A percentile compares a stretch with the other conserved stretches of the same genome.
Conservation (phyloP, 441 rosid species). For the Adansonia grandidieri region DNA sequence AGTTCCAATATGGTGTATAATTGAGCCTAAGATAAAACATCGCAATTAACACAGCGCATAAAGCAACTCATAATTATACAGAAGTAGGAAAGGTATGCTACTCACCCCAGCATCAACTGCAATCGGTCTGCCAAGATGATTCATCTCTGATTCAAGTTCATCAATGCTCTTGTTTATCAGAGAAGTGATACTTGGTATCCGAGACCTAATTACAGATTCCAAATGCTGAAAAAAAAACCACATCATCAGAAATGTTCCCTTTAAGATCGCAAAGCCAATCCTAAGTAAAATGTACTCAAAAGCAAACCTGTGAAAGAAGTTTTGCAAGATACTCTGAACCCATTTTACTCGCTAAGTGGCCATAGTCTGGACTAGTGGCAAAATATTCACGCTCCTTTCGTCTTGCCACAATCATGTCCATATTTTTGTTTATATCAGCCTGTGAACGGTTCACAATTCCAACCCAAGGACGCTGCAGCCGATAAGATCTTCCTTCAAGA, state of each 20-base stretch:
- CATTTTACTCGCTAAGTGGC: constrained; percentile 91
- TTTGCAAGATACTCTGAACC: constrained; percentile 97
- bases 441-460: constrained; percentile 99
- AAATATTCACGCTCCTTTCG: constrained; percentile 91
- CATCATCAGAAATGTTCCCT: constrained; percentile 22
- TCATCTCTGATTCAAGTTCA: constrained; percentile 90
- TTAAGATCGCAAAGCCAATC: not conserved
- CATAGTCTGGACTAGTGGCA: constrained; percentile 93
- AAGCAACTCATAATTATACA: not conserved
- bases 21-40: constrained; percentile 63
- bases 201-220: constrained; percentile 82
- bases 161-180: constrained; percentile 91
- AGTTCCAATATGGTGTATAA: constrained; percentile 83
- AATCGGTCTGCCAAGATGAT: constrained; percentile 89
- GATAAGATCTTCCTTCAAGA: constrained; percentile 91
- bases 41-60: constrained; percentile 18
- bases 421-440: constrained; percentile 91
- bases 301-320: constrained; percentile 82
- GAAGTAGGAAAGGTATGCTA: constrained; percentile 1
- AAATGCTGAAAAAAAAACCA: constrained; percentile 60
- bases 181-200: constrained; percentile 90
- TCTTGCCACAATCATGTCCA: constrained; percentile 93
- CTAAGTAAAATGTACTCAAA: constrained; percentile 14
- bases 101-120: constrained; percentile 94
- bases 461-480: constrained; percentile 96